These are phyloP conservation scores for Abelmoschus esculentus DNA, from an alignment of 345 rosid species.

Conservation along the genomic window DNA sequence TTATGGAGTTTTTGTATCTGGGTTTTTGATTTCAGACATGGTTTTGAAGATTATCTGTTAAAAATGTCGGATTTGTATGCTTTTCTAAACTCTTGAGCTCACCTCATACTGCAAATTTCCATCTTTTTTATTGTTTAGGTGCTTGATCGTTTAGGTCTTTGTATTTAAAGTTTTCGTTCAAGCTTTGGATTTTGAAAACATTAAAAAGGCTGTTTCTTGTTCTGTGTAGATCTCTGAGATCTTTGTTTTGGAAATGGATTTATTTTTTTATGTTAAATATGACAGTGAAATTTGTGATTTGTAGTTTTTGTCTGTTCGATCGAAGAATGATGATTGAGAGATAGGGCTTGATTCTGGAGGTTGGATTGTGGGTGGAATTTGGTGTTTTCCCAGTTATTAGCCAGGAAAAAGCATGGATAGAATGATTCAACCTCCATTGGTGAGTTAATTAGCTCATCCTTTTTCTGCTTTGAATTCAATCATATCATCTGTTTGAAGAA, in stretches of 20 bases:
- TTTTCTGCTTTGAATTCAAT: constrained; percentile 4
- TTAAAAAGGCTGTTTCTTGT: not conserved
- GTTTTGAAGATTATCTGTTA: constrained; percentile 16
- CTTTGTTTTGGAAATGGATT: not conserved
- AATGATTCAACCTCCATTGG: constrained; percentile 71
- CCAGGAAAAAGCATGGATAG: constrained; percentile 43
- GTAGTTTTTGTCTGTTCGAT: constrained; percentile 2
- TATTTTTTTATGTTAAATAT: not conserved
- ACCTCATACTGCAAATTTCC: not conserved
- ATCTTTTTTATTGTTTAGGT: not conserved
- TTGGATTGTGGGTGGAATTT: constrained; percentile 14
- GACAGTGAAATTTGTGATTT: constrained; percentile 3
- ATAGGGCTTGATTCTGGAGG: constrained; percentile 23
- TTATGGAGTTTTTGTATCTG: constrained; percentile 23
- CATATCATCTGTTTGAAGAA: not conserved
- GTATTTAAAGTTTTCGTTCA: too few species aligned
- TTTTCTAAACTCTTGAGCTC: constrained; percentile 3
- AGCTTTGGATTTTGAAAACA: too few species aligned
- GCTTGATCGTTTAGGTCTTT: too few species aligned
- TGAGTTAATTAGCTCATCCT: constrained; percentile 19
- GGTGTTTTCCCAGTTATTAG: constrained; percentile 15
- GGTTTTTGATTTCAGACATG: constrained; percentile 23
- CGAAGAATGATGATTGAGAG: constrained; percentile 8
- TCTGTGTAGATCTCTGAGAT: not conserved
- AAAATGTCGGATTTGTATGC: constrained; percentile 17